Base-by-base conservation (phyloP, 345 rosid genomes). In the Ceriops tagal region DNA sequence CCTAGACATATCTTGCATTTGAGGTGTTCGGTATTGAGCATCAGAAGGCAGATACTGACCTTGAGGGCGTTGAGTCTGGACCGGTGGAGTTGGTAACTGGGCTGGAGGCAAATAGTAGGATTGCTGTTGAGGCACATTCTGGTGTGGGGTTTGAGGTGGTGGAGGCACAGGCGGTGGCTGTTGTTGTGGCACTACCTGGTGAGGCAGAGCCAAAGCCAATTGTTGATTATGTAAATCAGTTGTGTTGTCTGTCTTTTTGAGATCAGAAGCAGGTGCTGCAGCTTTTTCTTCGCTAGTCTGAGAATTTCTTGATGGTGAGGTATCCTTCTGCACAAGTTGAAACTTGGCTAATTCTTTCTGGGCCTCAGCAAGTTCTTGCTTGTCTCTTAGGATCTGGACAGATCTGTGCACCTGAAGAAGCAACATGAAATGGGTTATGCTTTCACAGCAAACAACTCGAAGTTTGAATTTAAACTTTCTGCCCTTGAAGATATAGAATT, bases 351-450 rank as follows among this genome's bases (percentile, higher is more conserved):
- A 72, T 71, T 92, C 98, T 77, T 96, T 96, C 74, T 96, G 97
- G 28, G 98, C 69, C 7, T 96, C 99, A 16, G 92, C 93, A 65
- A 92, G 89, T 77, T 96, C 99, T 86, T 96, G 99, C 79, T 92
- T 96, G 80, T 96, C 99, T 77, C 98, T 88, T 18, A 96, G 81
- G 73, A 96, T 88, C 86, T 96, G 99, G 66, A 96, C 95, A 58
- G 99, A 96, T 77, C 98, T 86, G 75, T 92, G 97, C 71, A 96
- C 99, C 99, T 96, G 82, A 73, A 84, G 43, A 35, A 63, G 53
- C 58, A 74, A 61, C 58, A 51, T 18, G 73, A 39, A 58, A 26
- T 9, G 58, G 34, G 6, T 70, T 46, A 77, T 16, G 21, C n/a
- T 60, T 55, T 32, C 20, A 64, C 47, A 61, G 51, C 59, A 67